These are phyloP conservation scores for Pycnococcus provasolii DNA, from an alignment of 139 green algal species.

Conservation along the genomic window DNA sequence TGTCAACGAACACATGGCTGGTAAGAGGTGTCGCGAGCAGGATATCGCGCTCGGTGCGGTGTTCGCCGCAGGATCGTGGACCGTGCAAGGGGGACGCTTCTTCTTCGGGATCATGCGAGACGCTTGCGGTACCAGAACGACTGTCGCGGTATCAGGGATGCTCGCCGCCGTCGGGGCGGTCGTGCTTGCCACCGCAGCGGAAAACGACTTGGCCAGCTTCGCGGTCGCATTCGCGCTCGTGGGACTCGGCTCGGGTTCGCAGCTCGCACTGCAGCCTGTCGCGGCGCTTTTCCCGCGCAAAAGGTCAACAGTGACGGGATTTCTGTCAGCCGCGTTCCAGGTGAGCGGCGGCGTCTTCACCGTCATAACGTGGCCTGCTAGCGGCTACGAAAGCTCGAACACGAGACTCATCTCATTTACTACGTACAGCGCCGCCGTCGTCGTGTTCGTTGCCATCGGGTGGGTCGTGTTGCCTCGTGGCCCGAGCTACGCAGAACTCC, in stretches of 20 bases:
- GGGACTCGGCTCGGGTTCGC: not conserved
- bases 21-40: too few species aligned
- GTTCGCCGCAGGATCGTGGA: constrained; percentile 5
- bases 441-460: too few species aligned
- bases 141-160: not conserved
- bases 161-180: not conserved
- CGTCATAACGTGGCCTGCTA: too few species aligned
- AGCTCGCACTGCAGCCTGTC: constrained; percentile 17
- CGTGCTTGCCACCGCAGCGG: not conserved
- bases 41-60: constrained; percentile 2
- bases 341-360: too few species aligned
- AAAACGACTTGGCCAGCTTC: not conserved
- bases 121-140: not conserved
- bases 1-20: too few species aligned
- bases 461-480: too few species aligned
- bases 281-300: not conserved
- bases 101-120: not conserved
- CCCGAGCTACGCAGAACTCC: too few species aligned
- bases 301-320: too few species aligned
- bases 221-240: not conserved
- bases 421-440: too few species aligned
- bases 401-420: too few species aligned
- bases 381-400: too few species aligned
- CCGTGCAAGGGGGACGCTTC: constrained; percentile 9
- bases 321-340: too few species aligned